phyloP scores from a whole-genome alignment of 2,329 filamentous ascomycete species.

The Ciborinia camelliae region DNA sequence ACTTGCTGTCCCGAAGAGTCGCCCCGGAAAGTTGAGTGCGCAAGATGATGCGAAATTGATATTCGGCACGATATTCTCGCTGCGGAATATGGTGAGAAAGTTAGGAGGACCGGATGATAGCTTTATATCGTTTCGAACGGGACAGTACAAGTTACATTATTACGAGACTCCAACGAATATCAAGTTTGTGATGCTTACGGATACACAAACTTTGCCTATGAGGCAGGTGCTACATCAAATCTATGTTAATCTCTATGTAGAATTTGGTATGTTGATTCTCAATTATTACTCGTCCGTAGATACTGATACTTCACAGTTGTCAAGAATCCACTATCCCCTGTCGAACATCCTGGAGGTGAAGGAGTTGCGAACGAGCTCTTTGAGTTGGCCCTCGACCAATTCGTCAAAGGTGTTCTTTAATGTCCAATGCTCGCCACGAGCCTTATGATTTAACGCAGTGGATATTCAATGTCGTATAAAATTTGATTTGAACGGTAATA shows the following conservation, averaged over 20 bases:
- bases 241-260: conserved; percentile 96
- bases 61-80: conserved; percentile 93
- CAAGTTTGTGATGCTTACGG: conserved; percentile 95
- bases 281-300: neutral
- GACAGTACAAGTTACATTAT: conserved; percentile 96
- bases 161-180: conserved; percentile 96
- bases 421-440: neutral
- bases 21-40: conserved; percentile 41
- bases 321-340: conserved; percentile 66
- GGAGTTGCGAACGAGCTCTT: conserved; percentile 71
- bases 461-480: conserved; percentile 1
- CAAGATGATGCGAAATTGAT: conserved; percentile 93
- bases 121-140: conserved; percentile 91
- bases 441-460: neutral
- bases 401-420: conserved; percentile 62
- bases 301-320: conserved; percentile 50
- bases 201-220: conserved; percentile 85
- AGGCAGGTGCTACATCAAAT: conserved; percentile 95
- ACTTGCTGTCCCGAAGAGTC: conserved; percentile 32
- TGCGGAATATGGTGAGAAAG: conserved; percentile 95
- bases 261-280: conserved; percentile 67
- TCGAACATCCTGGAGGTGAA: conserved; percentile 64
- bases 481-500: neutral
- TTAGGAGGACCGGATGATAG: conserved; percentile 89
- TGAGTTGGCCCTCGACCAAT: conserved; percentile 71